Base-by-base conservation (phyloP, 306 rosid genomes). In the Gynostemma pentaphyllum region DNA sequence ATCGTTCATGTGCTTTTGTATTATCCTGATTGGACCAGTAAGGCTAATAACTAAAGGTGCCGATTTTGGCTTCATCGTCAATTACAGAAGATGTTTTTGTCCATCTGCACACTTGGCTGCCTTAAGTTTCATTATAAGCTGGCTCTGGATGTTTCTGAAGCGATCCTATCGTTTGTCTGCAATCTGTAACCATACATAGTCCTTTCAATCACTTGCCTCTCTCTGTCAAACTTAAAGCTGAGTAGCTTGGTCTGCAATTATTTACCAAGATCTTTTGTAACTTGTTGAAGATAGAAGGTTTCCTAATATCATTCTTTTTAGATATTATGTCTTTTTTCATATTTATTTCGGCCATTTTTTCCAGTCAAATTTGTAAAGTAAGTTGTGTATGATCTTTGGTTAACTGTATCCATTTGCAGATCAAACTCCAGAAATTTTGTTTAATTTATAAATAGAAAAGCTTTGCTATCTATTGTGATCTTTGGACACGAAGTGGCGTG, bases 21-120 rank as follows among this genome's bases (percentile, higher is more conserved):
- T 22, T 65, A 39, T 24, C 47, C 52, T 62, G 39, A 48, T 42
- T 65, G 59, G 69, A 48, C 69, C 69, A 47, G 59, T 14, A 21
- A 62, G 68, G 68, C 68, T 42, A 57, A 34, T 4, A 45, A 62
- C 16, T 62, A 27, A 26, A 45, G 52, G 68, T 24, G 19, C 44
- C 9, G 22, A 4, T 45, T 15, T 45, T 10, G 4, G 51, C 51
- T 45, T 44, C 5, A 13, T 18, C 39, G 7, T 26, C 16, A 9
- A 41, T 12, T 22, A n/a, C 41, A 44, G 7, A 19, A 44, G 11
- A 5, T 18, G 32, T 0, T 59, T 34, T 59, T 59, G 47, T 59
- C 47, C 1, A 21, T 57, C 28, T 22, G 13, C 47, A 59, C 67
- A 0, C 22, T 61, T 40, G 66, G 50, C 67, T 26, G 47, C 65